A percentile compares a stretch with the other conserved stretches of the same genome.
phyloP scores from a whole-genome alignment of 495 filamentous ascomycete species.

The Trichoderma virens region DNA sequence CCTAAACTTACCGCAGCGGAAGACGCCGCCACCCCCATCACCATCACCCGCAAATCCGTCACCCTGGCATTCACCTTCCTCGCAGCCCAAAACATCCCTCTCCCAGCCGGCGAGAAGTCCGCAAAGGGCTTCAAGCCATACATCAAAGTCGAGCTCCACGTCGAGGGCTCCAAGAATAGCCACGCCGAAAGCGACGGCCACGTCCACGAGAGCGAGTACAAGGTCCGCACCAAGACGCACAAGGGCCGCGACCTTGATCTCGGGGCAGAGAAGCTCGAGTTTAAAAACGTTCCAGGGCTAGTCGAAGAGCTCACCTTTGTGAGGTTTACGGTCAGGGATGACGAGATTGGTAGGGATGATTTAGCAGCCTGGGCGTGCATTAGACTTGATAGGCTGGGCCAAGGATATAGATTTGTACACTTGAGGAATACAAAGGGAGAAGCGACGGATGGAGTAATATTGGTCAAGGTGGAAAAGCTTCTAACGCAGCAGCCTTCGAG shows the following conservation, averaged over 20 bases:
- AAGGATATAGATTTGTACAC: constrained; percentile 70
- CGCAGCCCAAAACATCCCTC: constrained; percentile 49
- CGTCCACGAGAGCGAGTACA: constrained; percentile 55
- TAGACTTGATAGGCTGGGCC: constrained; percentile 66
- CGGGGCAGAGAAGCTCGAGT: constrained; percentile 51
- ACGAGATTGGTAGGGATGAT: constrained; percentile 66
- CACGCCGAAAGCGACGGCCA: constrained; percentile 20
- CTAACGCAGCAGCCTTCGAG: constrained; percentile 24
- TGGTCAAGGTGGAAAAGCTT: constrained; percentile 61
- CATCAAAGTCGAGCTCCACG: constrained; percentile 74
- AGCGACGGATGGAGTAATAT: constrained; percentile 52
- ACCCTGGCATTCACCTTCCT: constrained; percentile 47
- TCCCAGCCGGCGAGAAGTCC: constrained; percentile 45
- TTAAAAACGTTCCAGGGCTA: constrained; percentile 54
- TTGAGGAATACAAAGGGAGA: constrained; percentile 58
- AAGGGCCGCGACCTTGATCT: constrained; percentile 66
- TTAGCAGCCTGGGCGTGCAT: constrained; percentile 85
- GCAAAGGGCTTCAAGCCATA: constrained; percentile 64
- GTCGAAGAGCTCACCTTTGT: constrained; percentile 76
- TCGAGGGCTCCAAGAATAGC: constrained; percentile 40
- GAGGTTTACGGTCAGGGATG: constrained; percentile 79
- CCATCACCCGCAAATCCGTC: constrained; percentile 38
- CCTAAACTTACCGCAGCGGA: background rate
- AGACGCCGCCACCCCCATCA: constrained; percentile 12
- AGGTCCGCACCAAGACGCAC: constrained; percentile 54